phyloP scores from a whole-genome alignment of 177 flowering plant species.

The Tripterygium wilfordii region DNA sequence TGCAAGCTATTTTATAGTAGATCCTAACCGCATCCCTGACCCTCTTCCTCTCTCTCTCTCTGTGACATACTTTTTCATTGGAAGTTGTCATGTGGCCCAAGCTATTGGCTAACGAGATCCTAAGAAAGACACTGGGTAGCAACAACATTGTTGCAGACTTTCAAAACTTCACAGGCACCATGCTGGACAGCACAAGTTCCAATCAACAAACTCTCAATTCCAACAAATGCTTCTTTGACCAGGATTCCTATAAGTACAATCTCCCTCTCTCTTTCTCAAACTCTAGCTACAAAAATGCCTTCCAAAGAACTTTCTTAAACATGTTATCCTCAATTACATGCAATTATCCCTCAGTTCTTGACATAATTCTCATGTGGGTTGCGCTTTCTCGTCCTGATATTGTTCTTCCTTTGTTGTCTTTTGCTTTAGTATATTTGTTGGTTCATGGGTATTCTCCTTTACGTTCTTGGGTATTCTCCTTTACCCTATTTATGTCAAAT shows the following conservation, averaged over 20 bases:
- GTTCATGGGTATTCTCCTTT: conserved; percentile 79
- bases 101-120: conserved; percentile 49
- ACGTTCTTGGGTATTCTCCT: conserved; percentile 74
- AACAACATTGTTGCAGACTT: conserved; percentile 44
- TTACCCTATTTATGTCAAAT: too few species aligned
- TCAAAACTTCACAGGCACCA: conserved; percentile 12
- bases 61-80: too few species aligned
- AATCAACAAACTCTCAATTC: conserved; percentile 5
- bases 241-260: not conserved
- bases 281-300: too few species aligned
- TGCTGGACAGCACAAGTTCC: conserved; percentile 14
- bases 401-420: too few species aligned
- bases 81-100: conserved; percentile 73
- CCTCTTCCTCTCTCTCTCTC: not conserved
- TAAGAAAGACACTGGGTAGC: conserved; percentile 43
- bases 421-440: conserved; percentile 63
- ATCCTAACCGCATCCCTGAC: too few species aligned
- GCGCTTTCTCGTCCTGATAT: too few species aligned
- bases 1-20: too few species aligned
- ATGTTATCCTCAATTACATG: too few species aligned
- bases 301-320: too few species aligned
- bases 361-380: too few species aligned
- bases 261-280: not conserved
- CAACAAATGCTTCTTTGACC: not conserved
- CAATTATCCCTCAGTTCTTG: too few species aligned